Evolutionary conservation across 768 basidiomycete species (phyloP).

Genomic region (Leccinum imitatum): DNA sequence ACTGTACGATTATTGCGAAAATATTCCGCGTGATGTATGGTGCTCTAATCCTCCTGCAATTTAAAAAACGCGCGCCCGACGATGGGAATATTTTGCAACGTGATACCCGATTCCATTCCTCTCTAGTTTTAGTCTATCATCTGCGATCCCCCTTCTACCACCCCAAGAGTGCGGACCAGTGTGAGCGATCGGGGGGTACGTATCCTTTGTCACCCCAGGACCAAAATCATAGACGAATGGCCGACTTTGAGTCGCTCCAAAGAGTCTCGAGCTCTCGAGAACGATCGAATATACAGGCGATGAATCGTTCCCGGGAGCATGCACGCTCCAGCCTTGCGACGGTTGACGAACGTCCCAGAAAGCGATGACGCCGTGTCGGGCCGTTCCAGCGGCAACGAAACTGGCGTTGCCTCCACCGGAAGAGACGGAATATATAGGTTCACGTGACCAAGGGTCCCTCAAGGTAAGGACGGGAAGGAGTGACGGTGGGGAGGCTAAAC

Average conservation of each 20-base stretch:
- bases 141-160: conserved; percentile 15
- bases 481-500: conserved; percentile 25
- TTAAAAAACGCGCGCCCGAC: conserved; percentile 13
- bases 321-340: conserved; percentile 67
- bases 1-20: neutral
- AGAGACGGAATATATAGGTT: conserved; percentile 74
- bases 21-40: neutral
- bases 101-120: conserved; percentile 47
- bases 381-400: conserved; percentile 74
- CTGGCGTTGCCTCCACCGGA: conserved; percentile 68
- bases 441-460: conserved; percentile 60
- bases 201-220: conserved; percentile 52
- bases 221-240: conserved; percentile 83
- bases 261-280: conserved; percentile 76
- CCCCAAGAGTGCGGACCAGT: conserved; percentile 24
- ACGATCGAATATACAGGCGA: conserved; percentile 77
- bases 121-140: conserved; percentile 31
- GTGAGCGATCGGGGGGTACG: conserved; percentile 46
- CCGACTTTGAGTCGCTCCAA: conserved; percentile 73
- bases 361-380: conserved; percentile 73
- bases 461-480: conserved; percentile 61
- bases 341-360: conserved; percentile 80
- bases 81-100: conserved; percentile 48
- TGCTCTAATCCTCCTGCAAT: neutral
- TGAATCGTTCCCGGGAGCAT: conserved; percentile 75